Conservation (phyloP, 352 stramenopile genomes). For the Globisporangium nunn region DNA sequence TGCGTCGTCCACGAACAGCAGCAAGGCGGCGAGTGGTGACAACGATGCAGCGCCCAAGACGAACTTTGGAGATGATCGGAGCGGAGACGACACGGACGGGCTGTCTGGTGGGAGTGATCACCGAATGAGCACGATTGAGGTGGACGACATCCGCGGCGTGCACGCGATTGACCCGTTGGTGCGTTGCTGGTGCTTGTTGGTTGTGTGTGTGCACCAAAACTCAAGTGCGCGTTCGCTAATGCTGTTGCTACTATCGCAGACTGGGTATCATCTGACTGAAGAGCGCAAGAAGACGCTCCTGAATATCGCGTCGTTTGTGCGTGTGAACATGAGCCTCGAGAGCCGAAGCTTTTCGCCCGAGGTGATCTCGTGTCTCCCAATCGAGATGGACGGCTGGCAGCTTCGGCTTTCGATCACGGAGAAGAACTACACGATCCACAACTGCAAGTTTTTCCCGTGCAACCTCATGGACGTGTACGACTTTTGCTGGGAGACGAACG, state of each 20-base stretch:
- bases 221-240: neutral
- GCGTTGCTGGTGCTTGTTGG: neutral
- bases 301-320: constrained; percentile 69
- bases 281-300: constrained; percentile 56
- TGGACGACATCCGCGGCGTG: constrained; percentile 39
- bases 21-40: constrained; percentile 22
- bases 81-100: constrained; percentile 37
- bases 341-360: constrained; percentile 78
- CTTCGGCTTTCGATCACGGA: constrained; percentile 79
- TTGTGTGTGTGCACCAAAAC: neutral
- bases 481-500: constrained; percentile 85
- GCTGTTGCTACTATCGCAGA: constrained; percentile 11
- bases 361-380: constrained; percentile 80
- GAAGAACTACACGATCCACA: constrained; percentile 87
- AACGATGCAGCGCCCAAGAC: constrained; percentile 18
- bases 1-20: constrained; percentile 17
- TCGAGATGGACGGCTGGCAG: constrained; percentile 85
- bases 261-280: constrained; percentile 53
- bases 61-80: constrained; percentile 22
- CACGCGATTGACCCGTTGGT: constrained; percentile 37
- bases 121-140: constrained; percentile 47
- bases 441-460: constrained; percentile 83
- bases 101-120: constrained; percentile 28
- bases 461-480: constrained; percentile 71
- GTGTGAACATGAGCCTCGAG: constrained; percentile 77